Conservation (phyloP, 202 grass and related monocot species). For the Cymbopogon flexuosus region DNA sequence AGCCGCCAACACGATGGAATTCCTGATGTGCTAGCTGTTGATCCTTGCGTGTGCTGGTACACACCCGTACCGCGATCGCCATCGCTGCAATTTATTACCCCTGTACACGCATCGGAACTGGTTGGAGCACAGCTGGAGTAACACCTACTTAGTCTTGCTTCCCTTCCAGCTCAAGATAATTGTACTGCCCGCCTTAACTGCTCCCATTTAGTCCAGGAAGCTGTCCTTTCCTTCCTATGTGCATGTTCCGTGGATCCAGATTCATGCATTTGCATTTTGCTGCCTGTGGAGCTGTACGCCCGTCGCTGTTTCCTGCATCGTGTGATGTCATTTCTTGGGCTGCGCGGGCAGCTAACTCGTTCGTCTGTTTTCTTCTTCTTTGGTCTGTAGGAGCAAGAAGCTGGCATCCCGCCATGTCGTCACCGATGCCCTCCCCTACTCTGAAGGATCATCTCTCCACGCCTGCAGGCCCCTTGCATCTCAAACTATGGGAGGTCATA, state of each 20-base stretch:
- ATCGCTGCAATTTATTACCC: conserved; percentile 37
- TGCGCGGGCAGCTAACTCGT: not conserved
- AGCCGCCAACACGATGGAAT: not conserved
- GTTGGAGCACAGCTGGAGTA: conserved; percentile 24
- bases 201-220: not conserved
- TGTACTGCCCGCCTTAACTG: conserved; percentile 33
- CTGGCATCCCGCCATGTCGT: conserved; percentile 32
- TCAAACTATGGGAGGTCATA: conserved; percentile 76
- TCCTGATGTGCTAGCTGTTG: conserved; percentile 39
- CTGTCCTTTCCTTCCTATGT: not conserved
- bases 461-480: conserved; percentile 55
- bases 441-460: conserved; percentile 67
- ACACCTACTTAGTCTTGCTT: conserved; percentile 13
- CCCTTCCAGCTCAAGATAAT: conserved; percentile 35
- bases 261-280: conserved; percentile 24
- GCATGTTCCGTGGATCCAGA: conserved; percentile 20
- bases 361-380: conserved; percentile 9
- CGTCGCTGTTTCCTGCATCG: not conserved
- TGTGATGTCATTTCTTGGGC: conserved; percentile 14
- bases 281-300: not conserved
- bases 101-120: conserved; percentile 29
- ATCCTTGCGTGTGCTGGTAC: conserved; percentile 27
- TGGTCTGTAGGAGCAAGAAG: conserved; percentile 35
- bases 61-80: conserved; percentile 22
- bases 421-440: conserved; percentile 35